Base-by-base conservation (phyloP, 345 rosid species). In the Eucalyptus tenuipes region DNA sequence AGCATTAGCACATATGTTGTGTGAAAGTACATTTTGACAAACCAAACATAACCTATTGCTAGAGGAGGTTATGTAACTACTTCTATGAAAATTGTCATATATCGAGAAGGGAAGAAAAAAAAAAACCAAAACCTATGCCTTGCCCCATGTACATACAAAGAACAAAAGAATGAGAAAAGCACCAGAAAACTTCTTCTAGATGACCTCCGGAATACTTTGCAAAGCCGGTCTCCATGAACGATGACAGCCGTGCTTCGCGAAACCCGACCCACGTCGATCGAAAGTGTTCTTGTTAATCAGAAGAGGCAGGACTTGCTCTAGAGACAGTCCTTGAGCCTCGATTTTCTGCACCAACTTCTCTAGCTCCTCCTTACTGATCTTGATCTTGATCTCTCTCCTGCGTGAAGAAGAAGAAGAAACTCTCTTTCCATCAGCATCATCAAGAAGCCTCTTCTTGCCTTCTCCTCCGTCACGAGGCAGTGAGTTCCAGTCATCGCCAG, bases 401-500 rank as follows among this genome's bases (percentile, higher is more conserved):
- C n/a, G n/a, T n/a, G n/a, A n/a, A n/a, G n/a, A n/a, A n/a, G n/a
- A n/a, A n/a, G n/a, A n/a, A n/a, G n/a, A n/a, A n/a, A n/a, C n/a
- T n/a, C n/a, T n/a, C n/a, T n/a, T n/a, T n/a, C n/a, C 89, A 7
- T 40, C 87, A 24, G 44, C 87, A 3, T n/a, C 87, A 22, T 57
- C 59, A 27, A 53, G 45, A 16, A 48, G 22, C 29, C 40, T 44
- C 45, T 44, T 66, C 42, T 16, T 31, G 42, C 79, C 17, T 85
- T 50, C 44, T 61, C 37, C 25, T 64, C 87, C 85, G 4, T 37
- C 11, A 59, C 17, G 12, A 82, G n/a, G 49, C 87, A 42, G 3
- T 85, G 91, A 4, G 49, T 92, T 31, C 94, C 95, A 92, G 8
- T 93, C 94, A 10, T 93, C 94, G 8, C 90, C 93, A 17, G 82